phyloP scores from a whole-genome alignment of 495 filamentous ascomycete species.

The Lophiostoma macrostomum region DNA sequence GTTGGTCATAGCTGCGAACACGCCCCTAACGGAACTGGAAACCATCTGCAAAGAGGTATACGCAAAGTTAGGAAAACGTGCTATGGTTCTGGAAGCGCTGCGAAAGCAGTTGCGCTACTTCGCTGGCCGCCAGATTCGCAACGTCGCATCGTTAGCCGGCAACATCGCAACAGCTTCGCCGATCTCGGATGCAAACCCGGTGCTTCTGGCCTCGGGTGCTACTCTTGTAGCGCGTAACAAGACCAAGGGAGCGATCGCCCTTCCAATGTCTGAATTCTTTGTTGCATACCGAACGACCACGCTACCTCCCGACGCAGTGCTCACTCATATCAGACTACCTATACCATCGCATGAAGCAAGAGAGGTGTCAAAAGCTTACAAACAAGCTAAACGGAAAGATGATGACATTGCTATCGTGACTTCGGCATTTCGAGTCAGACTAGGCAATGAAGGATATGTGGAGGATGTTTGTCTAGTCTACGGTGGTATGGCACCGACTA shows the following conservation, averaged over 20 bases:
- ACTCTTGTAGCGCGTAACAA: constrained; percentile 35
- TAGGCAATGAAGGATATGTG: constrained; percentile 15
- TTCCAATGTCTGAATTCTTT: constrained; percentile 42
- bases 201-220: constrained; percentile 41
- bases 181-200: constrained; percentile 45
- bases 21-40: constrained; percentile 41
- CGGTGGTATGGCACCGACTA: constrained; percentile 33
- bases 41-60: constrained; percentile 40
- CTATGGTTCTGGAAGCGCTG: constrained; percentile 39
- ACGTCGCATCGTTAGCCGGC: constrained; percentile 44
- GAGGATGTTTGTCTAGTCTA: constrained; percentile 25
- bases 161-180: constrained; percentile 46
- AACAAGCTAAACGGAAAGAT: constrained; percentile 35
- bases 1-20: constrained; percentile 41
- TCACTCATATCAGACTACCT: constrained; percentile 31
- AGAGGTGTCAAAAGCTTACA: constrained; percentile 30
- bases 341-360: constrained; percentile 8
- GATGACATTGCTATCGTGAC: constrained; percentile 35
- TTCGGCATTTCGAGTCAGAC: constrained; percentile 20
- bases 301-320: constrained; percentile 40
- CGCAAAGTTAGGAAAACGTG: constrained; percentile 38
- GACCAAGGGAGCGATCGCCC: constrained; percentile 25
- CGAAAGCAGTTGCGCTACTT: constrained; percentile 45
- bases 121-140: constrained; percentile 45
- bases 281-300: constrained; percentile 42